Base-by-base conservation (phyloP, 208 protist genomes). In the Wallacemonas sp. region DNA sequence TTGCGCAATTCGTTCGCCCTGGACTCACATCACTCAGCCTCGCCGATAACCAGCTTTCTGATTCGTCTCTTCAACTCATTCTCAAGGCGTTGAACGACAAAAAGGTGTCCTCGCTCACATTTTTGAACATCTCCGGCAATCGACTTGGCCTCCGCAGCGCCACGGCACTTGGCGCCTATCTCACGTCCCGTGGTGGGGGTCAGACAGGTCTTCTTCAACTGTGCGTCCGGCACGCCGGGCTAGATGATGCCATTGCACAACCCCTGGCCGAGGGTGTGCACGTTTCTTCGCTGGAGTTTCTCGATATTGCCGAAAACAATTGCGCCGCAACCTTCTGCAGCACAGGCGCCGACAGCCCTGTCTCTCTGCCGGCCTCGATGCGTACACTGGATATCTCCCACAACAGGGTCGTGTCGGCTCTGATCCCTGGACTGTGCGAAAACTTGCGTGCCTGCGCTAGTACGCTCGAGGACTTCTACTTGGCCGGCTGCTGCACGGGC, bases 221-320 rank as follows among this genome's bases (percentile, higher is more conserved):
- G 34, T 31, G 62, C 5, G 31, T 86, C 17, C 44, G 49, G 47
- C 58, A 66, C 34, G 79, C 75, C 39, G 63, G 71, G 22, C 55
- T 86, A 26, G 66, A 86, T 62, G 80, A 86, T 49, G 42, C 58
- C 1, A 68, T 72, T 5, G 70, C 69, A 5, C 53, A 69, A 22
- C 53, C 68, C 21, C 28, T 86, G 22, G 74, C 65, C 17, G 70
- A 73, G 31, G 74, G 62, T 15, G 45, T 88, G 21, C 53, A 66
- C 55, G 12, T 21, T 15, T 62, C 66, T 3, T 46, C 27, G 22
- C 68, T 85, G 4, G 15, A 67, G 24, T 58, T 77, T 30, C 26
- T 82, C 21, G 73, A 79, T 41, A 1, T 88, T 1, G 63, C 78
- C 12, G 46, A 72, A 58, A 92, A 87, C 74, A 65, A 84, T 46